Evolutionary conservation across 2,329 filamentous ascomycete species (phyloP).

Genomic region (Cercospora janseana): DNA sequence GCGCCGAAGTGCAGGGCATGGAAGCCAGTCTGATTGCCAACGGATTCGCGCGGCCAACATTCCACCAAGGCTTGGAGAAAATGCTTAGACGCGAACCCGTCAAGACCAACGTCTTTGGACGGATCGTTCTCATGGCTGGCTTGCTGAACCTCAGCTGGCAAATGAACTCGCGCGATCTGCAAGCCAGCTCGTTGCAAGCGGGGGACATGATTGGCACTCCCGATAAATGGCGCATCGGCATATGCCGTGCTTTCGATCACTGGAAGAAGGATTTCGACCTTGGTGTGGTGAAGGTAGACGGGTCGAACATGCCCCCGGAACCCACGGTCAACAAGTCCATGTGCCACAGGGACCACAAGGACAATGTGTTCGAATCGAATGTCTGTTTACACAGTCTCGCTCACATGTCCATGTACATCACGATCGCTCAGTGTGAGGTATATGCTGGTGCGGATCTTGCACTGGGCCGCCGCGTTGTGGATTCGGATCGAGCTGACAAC

Average conservation of each 20-base stretch:
- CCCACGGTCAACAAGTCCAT: constrained; percentile 33
- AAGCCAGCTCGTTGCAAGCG: constrained; percentile 82
- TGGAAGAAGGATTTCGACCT: constrained; percentile 94
- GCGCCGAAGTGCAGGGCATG: constrained; percentile 78
- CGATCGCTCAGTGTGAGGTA: constrained; percentile 96
- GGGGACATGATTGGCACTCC: constrained; percentile 77
- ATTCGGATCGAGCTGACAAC: constrained; percentile 75
- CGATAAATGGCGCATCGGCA: constrained; percentile 83
- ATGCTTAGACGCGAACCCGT: constrained; percentile 84
- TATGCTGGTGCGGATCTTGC: constrained; percentile 84
- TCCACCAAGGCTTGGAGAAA: constrained; percentile 85
- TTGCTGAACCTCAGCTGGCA: constrained; percentile 93
- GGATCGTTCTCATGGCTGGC: constrained; percentile 91
- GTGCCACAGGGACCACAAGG: constrained; percentile 49
- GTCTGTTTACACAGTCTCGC: constrained; percentile 90
- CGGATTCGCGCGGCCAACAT: constrained; percentile 79
- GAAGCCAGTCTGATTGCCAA: constrained; percentile 77
- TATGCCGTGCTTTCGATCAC: constrained; percentile 85
- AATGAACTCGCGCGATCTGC: constrained; percentile 92
- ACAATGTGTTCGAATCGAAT: constrained; percentile 79
- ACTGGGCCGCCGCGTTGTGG: constrained; percentile 79
- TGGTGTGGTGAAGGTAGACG: constrained; percentile 58
- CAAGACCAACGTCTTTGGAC: constrained; percentile 87
- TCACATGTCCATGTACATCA: constrained; percentile 97
- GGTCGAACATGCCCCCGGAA: constrained; percentile 40